Evolutionary conservation across 345 rosid genomes (phyloP).

Genomic region (Camelina neglecta): DNA sequence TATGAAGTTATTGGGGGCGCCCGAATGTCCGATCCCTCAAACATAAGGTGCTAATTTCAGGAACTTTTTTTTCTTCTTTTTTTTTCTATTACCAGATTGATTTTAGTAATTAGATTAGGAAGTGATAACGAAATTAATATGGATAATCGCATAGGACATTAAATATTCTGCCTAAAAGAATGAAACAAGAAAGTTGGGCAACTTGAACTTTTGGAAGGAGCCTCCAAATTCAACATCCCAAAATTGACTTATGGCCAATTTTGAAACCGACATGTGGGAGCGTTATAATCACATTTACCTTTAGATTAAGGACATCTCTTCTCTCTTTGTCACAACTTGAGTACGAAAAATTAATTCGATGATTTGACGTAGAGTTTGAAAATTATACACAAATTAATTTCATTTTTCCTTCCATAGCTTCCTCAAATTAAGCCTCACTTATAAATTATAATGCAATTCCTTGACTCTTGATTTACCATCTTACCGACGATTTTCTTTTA

Average conservation of each 20-base stretch:
- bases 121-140: not conserved
- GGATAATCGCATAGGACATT: too few relatives aligned
- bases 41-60: not conserved
- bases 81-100: not conserved
- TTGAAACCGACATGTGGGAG: constrained; percentile 19
- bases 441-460: not conserved
- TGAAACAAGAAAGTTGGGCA: constrained; percentile 20
- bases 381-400: not conserved
- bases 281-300: constrained; percentile 2
- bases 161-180: not conserved
- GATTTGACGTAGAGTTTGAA: not conserved
- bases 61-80: not conserved
- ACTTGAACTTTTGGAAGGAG: constrained; percentile 19
- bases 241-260: constrained; percentile 27
- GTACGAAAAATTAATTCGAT: not conserved
- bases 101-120: not conserved
- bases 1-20: not conserved
- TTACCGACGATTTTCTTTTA: not conserved
- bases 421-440: not conserved
- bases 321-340: constrained; percentile 2
- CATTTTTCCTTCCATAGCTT: not conserved
- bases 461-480: not conserved
- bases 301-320: not conserved
- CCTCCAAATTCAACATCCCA: constrained; percentile 31
- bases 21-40: not conserved